These are phyloP conservation scores for Hippophae rhamnoides DNA, from an alignment of 306 rosid genomes.

Conservation along the genomic window DNA sequence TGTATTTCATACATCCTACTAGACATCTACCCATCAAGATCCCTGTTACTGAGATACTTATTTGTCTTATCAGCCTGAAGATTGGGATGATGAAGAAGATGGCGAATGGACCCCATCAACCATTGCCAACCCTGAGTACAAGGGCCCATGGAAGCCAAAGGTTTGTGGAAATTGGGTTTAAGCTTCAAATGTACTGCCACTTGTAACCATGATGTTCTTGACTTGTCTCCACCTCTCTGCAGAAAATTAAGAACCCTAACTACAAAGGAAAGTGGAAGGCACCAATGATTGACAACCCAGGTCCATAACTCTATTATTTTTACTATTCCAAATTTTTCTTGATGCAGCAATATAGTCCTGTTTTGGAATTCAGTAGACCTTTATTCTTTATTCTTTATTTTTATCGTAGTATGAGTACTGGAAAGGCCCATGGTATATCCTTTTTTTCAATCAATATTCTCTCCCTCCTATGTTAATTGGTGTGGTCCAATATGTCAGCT, in stretches of 20 bases:
- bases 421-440: too few relatives aligned
- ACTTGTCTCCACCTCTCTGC: conserved; percentile 15
- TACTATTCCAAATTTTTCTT: too few relatives aligned
- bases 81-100: conserved; percentile 99
- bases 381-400: too few relatives aligned
- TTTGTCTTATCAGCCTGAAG: conserved; percentile 67
- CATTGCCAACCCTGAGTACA: conserved; percentile 91
- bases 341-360: too few relatives aligned
- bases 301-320: conserved; percentile 20
- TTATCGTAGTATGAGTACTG: too few relatives aligned
- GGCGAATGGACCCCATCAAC: conserved; percentile 99
- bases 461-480: too few relatives aligned
- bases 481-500: too few relatives aligned
- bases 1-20: neutral
- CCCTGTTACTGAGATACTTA: conserved; percentile 6
- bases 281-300: conserved; percentile 95
- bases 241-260: conserved; percentile 96
- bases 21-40: neutral
- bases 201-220: conserved; percentile 8
- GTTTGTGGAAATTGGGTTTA: conserved; percentile 30
- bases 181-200: neutral
- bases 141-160: conserved; percentile 96
- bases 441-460: too few relatives aligned
- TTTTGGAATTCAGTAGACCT: too few relatives aligned
- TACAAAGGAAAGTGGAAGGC: conserved; percentile 97